Evolutionary conservation across 805 yeast genomes (phyloP).

Genomic region (Metschnikowia vanudenii): DNA sequence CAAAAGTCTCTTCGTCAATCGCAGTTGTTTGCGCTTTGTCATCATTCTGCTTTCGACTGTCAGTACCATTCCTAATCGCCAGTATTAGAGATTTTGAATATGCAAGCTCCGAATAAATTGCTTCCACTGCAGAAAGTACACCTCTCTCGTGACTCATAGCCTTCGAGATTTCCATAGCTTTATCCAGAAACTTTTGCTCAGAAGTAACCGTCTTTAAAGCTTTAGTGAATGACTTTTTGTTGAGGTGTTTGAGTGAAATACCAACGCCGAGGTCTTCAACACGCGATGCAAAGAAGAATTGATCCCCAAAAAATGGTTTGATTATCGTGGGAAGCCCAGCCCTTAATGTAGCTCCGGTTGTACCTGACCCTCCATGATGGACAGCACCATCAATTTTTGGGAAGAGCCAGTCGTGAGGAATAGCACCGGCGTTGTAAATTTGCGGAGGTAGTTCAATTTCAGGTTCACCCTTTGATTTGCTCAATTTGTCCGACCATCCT

Average conservation of each 20-base stretch:
- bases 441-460: conserved; percentile 58
- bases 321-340: conserved; percentile 87
- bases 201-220: conserved; percentile 71
- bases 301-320: conserved; percentile 96
- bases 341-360: conserved; percentile 87
- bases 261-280: conserved; percentile 92
- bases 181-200: conserved; percentile 62
- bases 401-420: conserved; percentile 95
- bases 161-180: conserved; percentile 62
- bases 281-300: conserved; percentile 84
- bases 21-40: conserved; percentile 27
- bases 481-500: conserved; percentile 87
- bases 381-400: conserved; percentile 89
- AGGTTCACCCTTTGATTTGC: conserved; percentile 26
- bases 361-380: conserved; percentile 97
- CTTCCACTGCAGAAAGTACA: conserved; percentile 68
- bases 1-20: conserved; percentile 20
- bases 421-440: conserved; percentile 65
- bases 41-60: conserved; percentile 22
- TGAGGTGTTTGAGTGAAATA: conserved; percentile 63
- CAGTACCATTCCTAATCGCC: conserved; percentile 42
- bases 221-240: conserved; percentile 56
- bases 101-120: conserved; percentile 75
- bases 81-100: conserved; percentile 64
- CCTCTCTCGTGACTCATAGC: conserved; percentile 76